Conservation (phyloP, 208 protist genomes). For the Entamoeba dispar region DNA sequence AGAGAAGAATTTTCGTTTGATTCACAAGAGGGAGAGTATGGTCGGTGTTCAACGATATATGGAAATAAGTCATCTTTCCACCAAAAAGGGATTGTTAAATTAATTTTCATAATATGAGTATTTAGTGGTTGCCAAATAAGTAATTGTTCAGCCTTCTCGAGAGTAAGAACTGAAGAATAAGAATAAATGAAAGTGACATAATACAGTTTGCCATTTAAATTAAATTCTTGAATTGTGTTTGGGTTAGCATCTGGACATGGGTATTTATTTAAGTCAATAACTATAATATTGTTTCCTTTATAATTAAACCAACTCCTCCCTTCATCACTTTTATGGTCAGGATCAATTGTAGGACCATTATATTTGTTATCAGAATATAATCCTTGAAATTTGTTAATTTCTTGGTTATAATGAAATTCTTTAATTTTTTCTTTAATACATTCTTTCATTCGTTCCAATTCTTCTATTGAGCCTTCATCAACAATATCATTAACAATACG, state of each 20-base stretch:
- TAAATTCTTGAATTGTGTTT: background rate
- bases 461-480: too few relatives aligned
- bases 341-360: too few relatives aligned
- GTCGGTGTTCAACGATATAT: background rate
- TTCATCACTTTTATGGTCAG: too few relatives aligned
- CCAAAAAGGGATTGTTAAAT: background rate
- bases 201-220: background rate
- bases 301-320: background rate
- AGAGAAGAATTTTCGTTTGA: background rate
- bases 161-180: background rate
- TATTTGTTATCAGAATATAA: too few relatives aligned
- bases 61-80: background rate
- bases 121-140: background rate
- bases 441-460: too few relatives aligned
- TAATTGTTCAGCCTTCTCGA: background rate
- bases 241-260: background rate
- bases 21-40: background rate
- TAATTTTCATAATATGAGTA: background rate
- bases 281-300: background rate
- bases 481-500: too few relatives aligned
- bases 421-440: too few relatives aligned
- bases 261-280: background rate
- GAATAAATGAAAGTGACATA: background rate
- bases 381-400: too few relatives aligned
- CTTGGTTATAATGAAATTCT: too few relatives aligned